Evolutionary conservation across 106 monocot species (phyloP), one percentile per base, ranked within the genome.

Genomic region (Hemerocallis citrina): DNA sequence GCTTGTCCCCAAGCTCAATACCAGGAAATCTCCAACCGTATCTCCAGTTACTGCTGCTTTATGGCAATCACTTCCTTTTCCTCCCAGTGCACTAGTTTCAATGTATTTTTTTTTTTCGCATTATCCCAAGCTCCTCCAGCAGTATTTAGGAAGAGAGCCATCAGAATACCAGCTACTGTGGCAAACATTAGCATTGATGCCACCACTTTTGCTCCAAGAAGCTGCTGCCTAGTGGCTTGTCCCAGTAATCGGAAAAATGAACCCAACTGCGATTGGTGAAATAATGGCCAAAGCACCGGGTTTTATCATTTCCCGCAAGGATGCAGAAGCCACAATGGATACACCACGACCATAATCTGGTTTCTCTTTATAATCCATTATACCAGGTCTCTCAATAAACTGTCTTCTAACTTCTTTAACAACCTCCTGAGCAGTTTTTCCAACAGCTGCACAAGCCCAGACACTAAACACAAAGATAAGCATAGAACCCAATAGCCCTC

Each of bases 71-170:
- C 96, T 98, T 25, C 96, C 96, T 79, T 98, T 98, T 42, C 96
- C 96, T 56, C 96, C 96, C 34, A 88, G 88, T 41, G 85, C 90
- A 50, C 96, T 91, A 68, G 96, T 98, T 63, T 98, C 96, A 21
- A 98, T 98, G 65, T 77, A 98, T 20, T 98, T 98, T 66, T n/a
- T n/a, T n/a, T n/a, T n/a, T 98, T 98, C 3, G 96, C 96, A 71
- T 98, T 98, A 76, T 98, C 96, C 96, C 96, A 98, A 14, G 96
- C 96, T 50, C 96, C 96, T 27, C 96, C 96, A 55, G 96, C 71
- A 31, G 96, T 98, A 69, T 98, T 98, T 39, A 98, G 61, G 69
- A 98, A 98, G 64, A 98, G 79, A 59, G 96, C 96, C 96, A 98
- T 98, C 11, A 98, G 79, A 57, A 98, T 98, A 21, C 96, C 96